Conservation (phyloP, 768 basidiomycete genomes). For the Kwoniella mangroviensis region DNA sequence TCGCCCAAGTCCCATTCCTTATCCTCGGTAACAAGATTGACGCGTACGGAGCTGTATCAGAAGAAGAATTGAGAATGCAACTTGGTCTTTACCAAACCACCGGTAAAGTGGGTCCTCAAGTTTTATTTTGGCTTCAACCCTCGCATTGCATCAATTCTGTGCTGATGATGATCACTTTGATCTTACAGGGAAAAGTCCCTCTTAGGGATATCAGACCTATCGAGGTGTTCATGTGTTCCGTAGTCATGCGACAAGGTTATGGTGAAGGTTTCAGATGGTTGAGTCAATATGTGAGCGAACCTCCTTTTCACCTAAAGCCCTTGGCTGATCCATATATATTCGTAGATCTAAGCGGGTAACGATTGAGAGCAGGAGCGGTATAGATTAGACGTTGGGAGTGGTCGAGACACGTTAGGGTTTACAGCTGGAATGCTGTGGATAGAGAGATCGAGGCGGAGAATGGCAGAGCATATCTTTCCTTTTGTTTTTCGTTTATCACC, state of each 20-base stretch:
- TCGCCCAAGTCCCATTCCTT: constrained; percentile 95
- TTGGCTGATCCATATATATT: not conserved
- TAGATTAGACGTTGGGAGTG: not conserved
- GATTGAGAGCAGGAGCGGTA: not conserved
- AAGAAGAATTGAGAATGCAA: constrained; percentile 94
- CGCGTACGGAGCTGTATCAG: constrained; percentile 94
- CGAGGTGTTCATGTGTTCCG: constrained; percentile 99
- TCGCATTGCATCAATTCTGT: not conserved
- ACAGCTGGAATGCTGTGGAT: not conserved
- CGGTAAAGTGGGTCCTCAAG: constrained; percentile 73
- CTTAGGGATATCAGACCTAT: constrained; percentile 96
- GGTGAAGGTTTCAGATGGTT: constrained; percentile 99
- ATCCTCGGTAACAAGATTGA: constrained; percentile 99
- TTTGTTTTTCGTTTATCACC: not conserved
- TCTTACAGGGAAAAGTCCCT: constrained; percentile 93
- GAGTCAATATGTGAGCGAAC: constrained; percentile 83
- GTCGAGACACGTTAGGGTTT: not conserved
- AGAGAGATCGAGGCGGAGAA: not conserved
- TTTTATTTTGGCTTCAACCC: too few species aligned
- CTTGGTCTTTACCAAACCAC: constrained; percentile 98
- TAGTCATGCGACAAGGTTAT: constrained; percentile 97
- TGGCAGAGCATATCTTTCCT: constrained; percentile 8
- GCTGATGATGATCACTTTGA: constrained; percentile 18
- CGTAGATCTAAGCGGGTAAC: not conserved
- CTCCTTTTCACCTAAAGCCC: not conserved